Evolutionary conservation across 2,329 filamentous ascomycete species (phyloP), one percentile per base, ranked within the genome.

Genomic region (Alternaria burnsii): DNA sequence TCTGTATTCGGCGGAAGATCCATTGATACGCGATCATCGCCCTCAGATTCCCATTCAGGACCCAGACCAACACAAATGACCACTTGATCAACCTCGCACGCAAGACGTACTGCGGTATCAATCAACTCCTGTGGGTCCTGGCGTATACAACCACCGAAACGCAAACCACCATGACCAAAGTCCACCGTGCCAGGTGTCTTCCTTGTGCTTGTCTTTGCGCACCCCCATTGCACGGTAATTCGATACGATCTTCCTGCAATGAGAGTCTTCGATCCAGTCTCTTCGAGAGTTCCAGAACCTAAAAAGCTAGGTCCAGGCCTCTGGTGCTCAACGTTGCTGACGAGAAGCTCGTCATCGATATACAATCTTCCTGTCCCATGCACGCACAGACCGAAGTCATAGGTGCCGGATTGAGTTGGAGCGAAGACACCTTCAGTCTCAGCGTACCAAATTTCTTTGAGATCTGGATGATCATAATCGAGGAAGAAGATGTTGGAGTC

Each of bases 1-100:
- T 89, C 86, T 65, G 30, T 28, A 80, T 84, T 16, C 82, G 82
- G 42, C 3, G 85, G 85, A n/a, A 88, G 76, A 61, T 86, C 83
- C 82, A 87, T 86, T 10, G 80, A 83, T 63, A 83, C 79, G 40
- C 87, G 82, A 71, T 90, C 88, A 28, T 84, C 81, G 18, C 88
- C 88, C 70, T 90, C 89, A 1, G 87, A 88, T 71, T 91, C 89
- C 88, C 88, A 91, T 71, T 91, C 42, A 4, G 7, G 14, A 3
- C 8, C 22, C 5, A 26, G 24, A 10, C 42, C 42, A 22, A 26
- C 42, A 32, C 30, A 32, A 32, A 32, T 12, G 30, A 32, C 30
- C 11, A 32, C 30, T 12, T 32, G 20, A 24, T 24, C 20, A n/a
- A 38, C 36, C 16, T 36, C 34, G 34, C 34, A 16, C 34, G 34